These are phyloP conservation scores for Cantharellus cinnabarinus DNA, from an alignment of 768 basidiomycete genomes.

Conservation along the genomic window DNA sequence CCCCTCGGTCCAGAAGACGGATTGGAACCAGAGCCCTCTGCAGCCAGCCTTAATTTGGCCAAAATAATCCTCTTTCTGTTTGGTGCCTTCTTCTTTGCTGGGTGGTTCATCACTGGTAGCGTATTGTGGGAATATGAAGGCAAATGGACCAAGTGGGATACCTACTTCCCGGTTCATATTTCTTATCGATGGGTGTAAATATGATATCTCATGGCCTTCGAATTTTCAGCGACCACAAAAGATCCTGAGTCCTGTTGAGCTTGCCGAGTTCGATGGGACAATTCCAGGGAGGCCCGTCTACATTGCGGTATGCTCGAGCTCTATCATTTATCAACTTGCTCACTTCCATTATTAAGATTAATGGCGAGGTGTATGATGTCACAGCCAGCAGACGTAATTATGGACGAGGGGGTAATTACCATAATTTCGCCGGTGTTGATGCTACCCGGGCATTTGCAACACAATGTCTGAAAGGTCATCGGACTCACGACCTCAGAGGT, in stretches of 20 bases:
- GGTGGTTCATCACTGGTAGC: slow-evolving; percentile 75
- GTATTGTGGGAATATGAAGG: slow-evolving; percentile 67
- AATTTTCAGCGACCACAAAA: neutral
- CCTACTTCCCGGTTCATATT: slow-evolving; percentile 35
- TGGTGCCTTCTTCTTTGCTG: slow-evolving; percentile 35
- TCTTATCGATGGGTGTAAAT: neutral
- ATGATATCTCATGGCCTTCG: neutral
- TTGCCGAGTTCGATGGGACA: slow-evolving; percentile 55
- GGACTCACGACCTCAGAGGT: slow-evolving; percentile 79
- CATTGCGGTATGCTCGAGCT: slow-evolving; percentile 36
- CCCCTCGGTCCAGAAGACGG: slow-evolving; percentile 49
- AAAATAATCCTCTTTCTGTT: slow-evolving; percentile 44
- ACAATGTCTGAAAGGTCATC: slow-evolving; percentile 79
- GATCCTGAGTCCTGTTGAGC: slow-evolving; percentile 29
- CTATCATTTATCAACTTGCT: neutral
- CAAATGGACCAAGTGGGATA: slow-evolving; percentile 38
- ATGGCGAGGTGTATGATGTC: slow-evolving; percentile 86
- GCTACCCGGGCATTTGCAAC: slow-evolving; percentile 87
- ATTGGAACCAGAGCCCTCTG: slow-evolving; percentile 37
- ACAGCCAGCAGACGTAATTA: slow-evolving; percentile 54
- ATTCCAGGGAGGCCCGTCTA: slow-evolving; percentile 49
- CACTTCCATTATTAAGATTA: slow-evolving; percentile 33
- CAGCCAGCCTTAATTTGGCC: slow-evolving; percentile 26
- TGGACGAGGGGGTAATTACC: slow-evolving; percentile 55
- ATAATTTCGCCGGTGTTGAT: slow-evolving; percentile 45